phyloP scores from a whole-genome alignment of 768 basidiomycete genomes.

The Lentinula lateritia region DNA sequence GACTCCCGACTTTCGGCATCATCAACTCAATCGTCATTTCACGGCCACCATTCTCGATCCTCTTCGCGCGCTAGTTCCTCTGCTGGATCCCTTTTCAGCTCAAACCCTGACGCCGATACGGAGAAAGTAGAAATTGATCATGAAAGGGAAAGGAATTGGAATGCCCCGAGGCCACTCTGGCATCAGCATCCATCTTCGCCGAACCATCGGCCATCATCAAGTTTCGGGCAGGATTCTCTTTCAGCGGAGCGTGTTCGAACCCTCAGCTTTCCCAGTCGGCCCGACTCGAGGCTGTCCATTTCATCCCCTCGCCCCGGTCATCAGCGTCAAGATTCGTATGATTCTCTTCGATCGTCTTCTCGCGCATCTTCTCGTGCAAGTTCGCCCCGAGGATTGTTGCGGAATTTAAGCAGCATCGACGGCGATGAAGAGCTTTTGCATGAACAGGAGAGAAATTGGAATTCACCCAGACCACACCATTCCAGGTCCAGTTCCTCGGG shows the following conservation, averaged over 20 bases:
- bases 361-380: constrained; percentile 8
- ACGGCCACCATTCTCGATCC: constrained; percentile 26
- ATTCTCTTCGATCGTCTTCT: constrained; percentile 12
- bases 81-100: constrained; percentile 25
- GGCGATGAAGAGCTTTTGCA: constrained; percentile 30
- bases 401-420: constrained; percentile 25
- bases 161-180: constrained; percentile 61
- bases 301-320: constrained; percentile 7
- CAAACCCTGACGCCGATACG: constrained; percentile 25
- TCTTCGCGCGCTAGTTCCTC: constrained; percentile 41
- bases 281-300: constrained; percentile 31
- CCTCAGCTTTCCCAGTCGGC: constrained; percentile 33
- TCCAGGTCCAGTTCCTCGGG: background rate
- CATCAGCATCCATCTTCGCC: constrained; percentile 14
- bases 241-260: constrained; percentile 25
- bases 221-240: constrained; percentile 38
- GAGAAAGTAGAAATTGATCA: constrained; percentile 31
- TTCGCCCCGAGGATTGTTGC: constrained; percentile 21
- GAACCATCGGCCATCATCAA: constrained; percentile 18
- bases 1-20: constrained; percentile 29
- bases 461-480: constrained; percentile 49
- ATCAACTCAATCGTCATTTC: constrained; percentile 15
- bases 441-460: constrained; percentile 66
- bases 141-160: constrained; percentile 66
- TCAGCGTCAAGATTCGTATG: constrained; percentile 25